Conservation (phyloP, 768 basidiomycete genomes). For the Heimioporus sp. region DNA sequence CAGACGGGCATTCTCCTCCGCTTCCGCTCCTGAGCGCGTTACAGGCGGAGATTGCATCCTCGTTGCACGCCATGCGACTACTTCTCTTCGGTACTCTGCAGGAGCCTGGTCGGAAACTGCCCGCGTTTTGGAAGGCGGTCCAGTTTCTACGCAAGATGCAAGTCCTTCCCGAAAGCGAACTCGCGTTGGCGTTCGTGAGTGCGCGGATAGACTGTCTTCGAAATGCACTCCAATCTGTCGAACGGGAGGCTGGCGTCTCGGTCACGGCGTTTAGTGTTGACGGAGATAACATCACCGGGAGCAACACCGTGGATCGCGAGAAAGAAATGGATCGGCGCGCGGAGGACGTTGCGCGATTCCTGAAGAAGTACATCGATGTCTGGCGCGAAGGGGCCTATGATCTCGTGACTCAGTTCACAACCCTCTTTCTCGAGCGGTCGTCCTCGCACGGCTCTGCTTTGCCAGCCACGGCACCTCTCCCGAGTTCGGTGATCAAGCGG, state of each 20-base stretch:
- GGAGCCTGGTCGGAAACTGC: constrained; percentile 81
- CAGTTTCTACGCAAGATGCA: constrained; percentile 85
- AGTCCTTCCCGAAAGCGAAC: constrained; percentile 65
- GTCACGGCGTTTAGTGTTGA: constrained; percentile 10
- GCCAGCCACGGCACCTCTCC: constrained; percentile 17
- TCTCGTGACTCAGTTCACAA: constrained; percentile 83
- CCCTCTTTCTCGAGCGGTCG: constrained; percentile 81
- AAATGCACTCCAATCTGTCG: constrained; percentile 51
- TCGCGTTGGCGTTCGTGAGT: constrained; percentile 83
- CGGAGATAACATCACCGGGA: constrained; percentile 12
- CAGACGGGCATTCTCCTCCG: constrained; percentile 36
- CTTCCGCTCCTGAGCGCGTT: constrained; percentile 45
- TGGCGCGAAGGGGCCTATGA: constrained; percentile 95
- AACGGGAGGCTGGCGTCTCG: constrained; percentile 42
- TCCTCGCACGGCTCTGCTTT: constrained; percentile 30
- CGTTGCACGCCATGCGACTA: constrained; percentile 64
- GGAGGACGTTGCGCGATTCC: constrained; percentile 71
- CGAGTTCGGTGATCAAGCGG: constrained; percentile 26
- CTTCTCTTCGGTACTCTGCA: constrained; percentile 77
- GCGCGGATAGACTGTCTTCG: constrained; percentile 67
- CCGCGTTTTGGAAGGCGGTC: constrained; percentile 86
- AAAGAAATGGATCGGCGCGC: constrained; percentile 55
- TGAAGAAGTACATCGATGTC: constrained; percentile 84
- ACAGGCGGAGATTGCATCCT: constrained; percentile 63
- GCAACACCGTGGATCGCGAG: constrained; percentile 33